These are phyloP conservation scores for Fraxinus ornus DNA, from an alignment of 305 asterid species.

Conservation along the genomic window DNA sequence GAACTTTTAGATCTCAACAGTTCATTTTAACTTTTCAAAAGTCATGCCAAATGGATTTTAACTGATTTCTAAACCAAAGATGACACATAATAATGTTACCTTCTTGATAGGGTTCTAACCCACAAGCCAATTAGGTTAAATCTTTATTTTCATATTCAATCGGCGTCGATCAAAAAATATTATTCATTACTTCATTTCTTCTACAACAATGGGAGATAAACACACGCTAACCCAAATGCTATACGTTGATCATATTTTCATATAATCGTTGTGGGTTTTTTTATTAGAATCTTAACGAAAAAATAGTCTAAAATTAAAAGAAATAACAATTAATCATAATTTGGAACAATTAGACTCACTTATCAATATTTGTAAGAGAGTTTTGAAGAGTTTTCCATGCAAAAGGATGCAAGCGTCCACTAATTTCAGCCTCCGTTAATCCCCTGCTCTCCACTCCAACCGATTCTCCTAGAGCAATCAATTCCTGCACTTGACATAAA, in stretches of 20 bases:
- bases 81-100: neutral
- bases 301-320: neutral
- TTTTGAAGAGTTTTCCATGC: slow-evolving; percentile 33
- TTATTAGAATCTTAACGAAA: neutral
- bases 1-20: too few species aligned
- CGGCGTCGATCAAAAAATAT: too few species aligned
- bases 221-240: neutral
- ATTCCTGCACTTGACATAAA: slow-evolving; percentile 35
- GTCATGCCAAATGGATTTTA: too few species aligned
- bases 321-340: neutral
- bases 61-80: too few species aligned
- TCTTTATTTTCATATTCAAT: neutral
- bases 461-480: slow-evolving; percentile 62
- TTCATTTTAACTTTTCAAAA: too few species aligned
- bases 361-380: neutral
- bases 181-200: too few species aligned
- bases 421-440: slow-evolving; percentile 48
- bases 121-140: too few species aligned
- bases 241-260: neutral
- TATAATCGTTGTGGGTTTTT: neutral
- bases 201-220: too few species aligned
- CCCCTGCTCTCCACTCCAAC: slow-evolving; percentile 66
- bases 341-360: neutral
- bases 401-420: slow-evolving; percentile 36
- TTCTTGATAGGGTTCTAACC: too few species aligned